phyloP scores from a whole-genome alignment of 1,284 basidiomycete species.

The Volvariella volvacea region DNA sequence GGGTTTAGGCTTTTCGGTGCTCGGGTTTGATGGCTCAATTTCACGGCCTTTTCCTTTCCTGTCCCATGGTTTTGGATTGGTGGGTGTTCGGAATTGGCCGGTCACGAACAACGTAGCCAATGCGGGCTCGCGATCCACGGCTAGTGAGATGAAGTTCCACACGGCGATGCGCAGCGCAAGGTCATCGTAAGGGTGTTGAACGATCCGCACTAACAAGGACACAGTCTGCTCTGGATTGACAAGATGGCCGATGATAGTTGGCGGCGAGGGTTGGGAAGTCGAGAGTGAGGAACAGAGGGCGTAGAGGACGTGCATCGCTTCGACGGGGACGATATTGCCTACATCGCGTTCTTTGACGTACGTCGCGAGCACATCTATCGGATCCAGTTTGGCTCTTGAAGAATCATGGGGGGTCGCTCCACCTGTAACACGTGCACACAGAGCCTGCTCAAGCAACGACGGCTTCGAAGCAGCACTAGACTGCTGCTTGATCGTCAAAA shows the following conservation, averaged over 20 bases:
- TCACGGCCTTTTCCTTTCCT: conserved; percentile 16
- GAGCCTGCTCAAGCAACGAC: conserved; percentile 67
- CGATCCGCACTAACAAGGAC: conserved; percentile 52
- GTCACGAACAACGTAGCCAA: conserved; percentile 78
- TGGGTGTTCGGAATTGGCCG: conserved; percentile 55
- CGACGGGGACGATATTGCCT: conserved; percentile 50
- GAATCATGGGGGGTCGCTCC: conserved; percentile 41
- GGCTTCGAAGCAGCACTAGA: conserved; percentile 35
- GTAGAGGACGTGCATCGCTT: conserved; percentile 61
- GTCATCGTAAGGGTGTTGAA: conserved; percentile 69
- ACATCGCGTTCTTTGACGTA: conserved; percentile 60
- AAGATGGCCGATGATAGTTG: conserved; percentile 68
- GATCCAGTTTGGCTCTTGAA: conserved; percentile 45
- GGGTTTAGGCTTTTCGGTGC: conserved; percentile 6
- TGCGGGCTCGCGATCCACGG: conserved; percentile 84
- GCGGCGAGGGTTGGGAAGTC: conserved; percentile 46
- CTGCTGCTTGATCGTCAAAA: conserved; percentile 58
- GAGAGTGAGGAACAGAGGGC: conserved; percentile 65
- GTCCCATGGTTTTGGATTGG: conserved; percentile 28
- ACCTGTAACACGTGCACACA: conserved; percentile 57
- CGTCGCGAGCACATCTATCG: conserved; percentile 62
- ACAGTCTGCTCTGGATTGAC: conserved; percentile 66
- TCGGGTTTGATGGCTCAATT: conserved; percentile 5
- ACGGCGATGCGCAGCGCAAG: conserved; percentile 62
- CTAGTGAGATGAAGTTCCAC: conserved; percentile 80